Evolutionary conservation across 1,284 basidiomycete genomes (phyloP).

Genomic region (Tilletia horrida): DNA sequence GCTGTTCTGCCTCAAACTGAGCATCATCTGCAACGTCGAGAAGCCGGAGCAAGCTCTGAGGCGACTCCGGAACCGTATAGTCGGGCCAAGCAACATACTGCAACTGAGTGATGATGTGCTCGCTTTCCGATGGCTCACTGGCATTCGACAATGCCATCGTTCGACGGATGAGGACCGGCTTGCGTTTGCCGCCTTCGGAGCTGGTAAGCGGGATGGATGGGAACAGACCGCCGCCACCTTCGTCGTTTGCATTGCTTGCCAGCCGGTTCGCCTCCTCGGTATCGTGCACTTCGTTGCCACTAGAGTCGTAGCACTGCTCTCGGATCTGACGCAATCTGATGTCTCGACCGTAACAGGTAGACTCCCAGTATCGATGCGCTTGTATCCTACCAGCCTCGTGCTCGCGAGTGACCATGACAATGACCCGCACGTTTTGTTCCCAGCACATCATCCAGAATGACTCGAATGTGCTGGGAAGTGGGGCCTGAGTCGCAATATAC

Average conservation of each 20-base stretch:
- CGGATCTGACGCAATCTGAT: constrained; percentile 36
- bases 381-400: constrained; percentile 83
- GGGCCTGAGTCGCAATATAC: constrained; percentile 96
- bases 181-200: not conserved
- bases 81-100: constrained; percentile 54
- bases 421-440: constrained; percentile 61
- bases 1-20: constrained; percentile 34
- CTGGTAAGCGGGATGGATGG: constrained; percentile 24
- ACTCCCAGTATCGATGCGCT: constrained; percentile 86
- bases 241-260: constrained; percentile 17
- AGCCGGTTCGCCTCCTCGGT: constrained; percentile 20
- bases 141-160: constrained; percentile 33
- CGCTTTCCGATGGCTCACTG: constrained; percentile 22
- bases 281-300: constrained; percentile 16
- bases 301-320: constrained; percentile 29
- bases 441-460: constrained; percentile 83
- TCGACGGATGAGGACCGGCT: constrained; percentile 36
- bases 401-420: constrained; percentile 80
- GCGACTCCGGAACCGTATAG: constrained; percentile 47
- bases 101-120: constrained; percentile 29
- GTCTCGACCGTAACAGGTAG: constrained; percentile 66
- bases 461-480: constrained; percentile 78
- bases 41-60: constrained; percentile 39
- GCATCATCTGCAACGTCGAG: constrained; percentile 37
- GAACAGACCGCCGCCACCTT: constrained; percentile 31